phyloP scores from a whole-genome alignment of 805 yeast species.

The Pichia phayaonensis region DNA sequence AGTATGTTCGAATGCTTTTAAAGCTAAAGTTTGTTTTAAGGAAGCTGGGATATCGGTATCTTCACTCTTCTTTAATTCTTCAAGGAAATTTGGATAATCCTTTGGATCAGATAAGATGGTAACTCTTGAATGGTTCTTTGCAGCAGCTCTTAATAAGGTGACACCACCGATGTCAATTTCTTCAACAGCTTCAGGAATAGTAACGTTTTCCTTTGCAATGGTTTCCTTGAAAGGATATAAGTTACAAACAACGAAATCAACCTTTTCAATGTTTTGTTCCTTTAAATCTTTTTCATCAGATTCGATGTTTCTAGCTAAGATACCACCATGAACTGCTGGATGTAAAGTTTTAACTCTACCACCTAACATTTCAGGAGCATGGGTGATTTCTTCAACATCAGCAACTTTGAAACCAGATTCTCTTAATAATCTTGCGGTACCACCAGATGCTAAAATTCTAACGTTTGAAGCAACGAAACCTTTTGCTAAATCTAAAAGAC shows the following conservation, averaged over 20 bases:
- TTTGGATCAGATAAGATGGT: constrained; percentile 91
- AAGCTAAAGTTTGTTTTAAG: constrained; percentile 76
- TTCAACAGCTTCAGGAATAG: constrained; percentile 95
- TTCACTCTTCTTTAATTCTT: constrained; percentile 46
- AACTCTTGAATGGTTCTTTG: constrained; percentile 95
- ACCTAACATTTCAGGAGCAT: constrained; percentile 98
- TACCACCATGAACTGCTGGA: constrained; percentile 98
- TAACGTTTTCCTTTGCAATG: constrained; percentile 89
- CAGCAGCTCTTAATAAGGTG: constrained; percentile 95
- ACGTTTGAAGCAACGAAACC: constrained; percentile 86
- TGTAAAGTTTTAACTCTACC: constrained; percentile 98
- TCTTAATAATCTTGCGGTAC: constrained; percentile 88
- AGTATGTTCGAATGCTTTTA: constrained; percentile 97
- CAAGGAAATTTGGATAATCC: constrained; percentile 82
- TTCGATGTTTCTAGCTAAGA: constrained; percentile 88
- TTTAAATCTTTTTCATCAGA: constrained; percentile 83
- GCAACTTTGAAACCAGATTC: constrained; percentile 98
- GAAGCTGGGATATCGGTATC: constrained; percentile 63
- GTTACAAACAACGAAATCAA: constrained; percentile 95
- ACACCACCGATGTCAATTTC: constrained; percentile 99
- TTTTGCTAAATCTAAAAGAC: constrained; percentile 90
- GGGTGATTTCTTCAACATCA: constrained; percentile 90
- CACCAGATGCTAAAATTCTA: constrained; percentile 93
- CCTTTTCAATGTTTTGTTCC: constrained; percentile 88
- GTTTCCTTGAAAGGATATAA: constrained; percentile 98